Evolutionary conservation across 1,139 yeast species (phyloP).

Genomic region (Saccharomyces hybrid): DNA sequence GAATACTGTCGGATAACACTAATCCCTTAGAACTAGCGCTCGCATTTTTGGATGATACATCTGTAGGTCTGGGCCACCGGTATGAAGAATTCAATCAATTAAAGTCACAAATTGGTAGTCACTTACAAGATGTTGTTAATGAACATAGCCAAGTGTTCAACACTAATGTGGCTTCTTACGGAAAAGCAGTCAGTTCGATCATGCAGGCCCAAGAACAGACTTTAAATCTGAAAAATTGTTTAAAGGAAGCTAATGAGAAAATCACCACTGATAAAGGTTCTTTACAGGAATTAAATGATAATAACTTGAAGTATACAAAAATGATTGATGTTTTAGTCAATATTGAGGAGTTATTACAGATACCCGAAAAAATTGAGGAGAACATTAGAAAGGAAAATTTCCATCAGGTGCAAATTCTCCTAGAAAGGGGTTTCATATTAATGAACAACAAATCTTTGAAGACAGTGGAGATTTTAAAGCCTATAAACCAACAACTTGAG

Average conservation of each 20-base stretch:
- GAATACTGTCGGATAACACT: constrained; percentile 40
- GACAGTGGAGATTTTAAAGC: constrained; percentile 53
- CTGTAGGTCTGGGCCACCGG: constrained; percentile 80
- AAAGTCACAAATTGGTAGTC: constrained; percentile 47
- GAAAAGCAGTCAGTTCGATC: constrained; percentile 41
- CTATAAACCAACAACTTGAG: constrained; percentile 51
- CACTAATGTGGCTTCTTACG: constrained; percentile 71
- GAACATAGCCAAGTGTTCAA: constrained; percentile 83
- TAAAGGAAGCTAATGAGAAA: constrained; percentile 42
- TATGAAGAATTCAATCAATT: constrained; percentile 50
- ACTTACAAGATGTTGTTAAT: constrained; percentile 64
- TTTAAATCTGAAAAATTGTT: constrained; percentile 22
- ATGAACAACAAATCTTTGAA: constrained; percentile 58
- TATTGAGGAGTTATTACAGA: constrained; percentile 53
- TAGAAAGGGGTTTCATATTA: constrained; percentile 47
- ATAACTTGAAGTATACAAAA: constrained; percentile 55
- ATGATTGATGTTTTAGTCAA: constrained; percentile 65
- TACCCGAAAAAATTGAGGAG: constrained; percentile 60
- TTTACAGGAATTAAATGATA: constrained; percentile 57
- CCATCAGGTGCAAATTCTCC: constrained; percentile 57
- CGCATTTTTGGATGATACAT: constrained; percentile 71
- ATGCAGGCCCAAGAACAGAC: constrained; percentile 29
- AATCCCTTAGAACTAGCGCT: constrained; percentile 83
- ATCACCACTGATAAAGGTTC: constrained; percentile 49
- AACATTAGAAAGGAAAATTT: constrained; percentile 62